Conservation (phyloP, 768 basidiomycete species). For the Rhodocollybia butyracea region DNA sequence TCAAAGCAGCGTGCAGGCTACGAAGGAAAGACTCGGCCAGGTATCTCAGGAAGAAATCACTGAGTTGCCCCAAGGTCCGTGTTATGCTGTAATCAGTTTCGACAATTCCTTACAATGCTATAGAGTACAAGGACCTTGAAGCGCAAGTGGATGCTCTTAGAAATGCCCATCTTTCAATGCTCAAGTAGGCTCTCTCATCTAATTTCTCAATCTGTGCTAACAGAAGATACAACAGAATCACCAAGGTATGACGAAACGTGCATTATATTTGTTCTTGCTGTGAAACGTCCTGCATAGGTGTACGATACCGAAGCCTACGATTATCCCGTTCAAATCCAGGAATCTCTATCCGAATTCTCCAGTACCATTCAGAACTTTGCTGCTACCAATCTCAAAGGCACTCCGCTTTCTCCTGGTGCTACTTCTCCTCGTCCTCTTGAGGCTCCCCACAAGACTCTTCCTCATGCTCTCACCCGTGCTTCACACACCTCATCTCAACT, state of each 20-base stretch:
- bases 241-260: slow-evolving; percentile 1
- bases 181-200: slow-evolving; percentile 56
- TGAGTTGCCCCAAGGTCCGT: slow-evolving; percentile 79
- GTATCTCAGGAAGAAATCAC: slow-evolving; percentile 92
- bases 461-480: slow-evolving; percentile 88
- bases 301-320: slow-evolving; percentile 88
- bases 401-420: slow-evolving; percentile 62
- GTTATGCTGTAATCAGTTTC: background rate
- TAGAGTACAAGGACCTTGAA: slow-evolving; percentile 97
- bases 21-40: slow-evolving; percentile 84
- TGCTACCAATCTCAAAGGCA: slow-evolving; percentile 84
- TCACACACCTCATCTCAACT: slow-evolving; percentile 56
- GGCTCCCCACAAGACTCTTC: slow-evolving; percentile 89
- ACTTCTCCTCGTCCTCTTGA: slow-evolving; percentile 58
- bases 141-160: slow-evolving; percentile 90
- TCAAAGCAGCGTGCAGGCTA: slow-evolving; percentile 80
- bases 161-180: slow-evolving; percentile 66
- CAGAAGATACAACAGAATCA: background rate
- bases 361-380: slow-evolving; percentile 80
- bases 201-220: background rate
- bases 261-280: background rate
- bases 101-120: background rate
- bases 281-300: slow-evolving; percentile 61
- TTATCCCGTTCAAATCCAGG: slow-evolving; percentile 87
- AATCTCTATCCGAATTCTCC: slow-evolving; percentile 71